phyloP scores from a whole-genome alignment of 331 rosid genomes.

The Dryas integrifolia region DNA sequence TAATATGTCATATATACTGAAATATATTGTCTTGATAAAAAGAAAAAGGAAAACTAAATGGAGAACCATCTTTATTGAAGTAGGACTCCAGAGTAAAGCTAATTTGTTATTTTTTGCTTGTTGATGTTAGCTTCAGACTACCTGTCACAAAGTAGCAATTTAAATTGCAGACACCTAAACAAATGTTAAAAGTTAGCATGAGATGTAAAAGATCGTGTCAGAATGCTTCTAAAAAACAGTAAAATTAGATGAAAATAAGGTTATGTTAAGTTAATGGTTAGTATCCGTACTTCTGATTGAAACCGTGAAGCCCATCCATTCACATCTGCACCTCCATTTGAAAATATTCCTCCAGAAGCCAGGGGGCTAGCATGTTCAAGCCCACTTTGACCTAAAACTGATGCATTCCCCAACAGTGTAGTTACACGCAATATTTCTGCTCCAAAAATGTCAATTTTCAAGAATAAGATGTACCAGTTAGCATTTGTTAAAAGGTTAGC shows the following conservation, averaged over 20 bases:
- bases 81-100: constrained; percentile 37
- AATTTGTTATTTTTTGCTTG: constrained; percentile 43
- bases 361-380: constrained; percentile 99
- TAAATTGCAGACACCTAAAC: constrained; percentile 55
- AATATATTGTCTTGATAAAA: constrained; percentile 17
- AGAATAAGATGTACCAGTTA: constrained; percentile 98
- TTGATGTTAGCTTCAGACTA: constrained; percentile 67
- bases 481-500: constrained; percentile 97
- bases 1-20: constrained; percentile 26
- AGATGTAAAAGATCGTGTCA: constrained; percentile 64
- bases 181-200: constrained; percentile 65
- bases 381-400: constrained; percentile 99
- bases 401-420: constrained; percentile 99
- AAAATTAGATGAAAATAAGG: constrained; percentile 83
- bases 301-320: constrained; percentile 95
- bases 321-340: constrained; percentile 86
- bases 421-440: constrained; percentile 99
- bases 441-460: constrained; percentile 99
- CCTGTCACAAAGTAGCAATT: constrained; percentile 55
- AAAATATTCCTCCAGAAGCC: constrained; percentile 92
- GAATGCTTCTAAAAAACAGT: constrained; percentile 68
- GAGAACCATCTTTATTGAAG: constrained; percentile 31
- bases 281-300: constrained; percentile 99
- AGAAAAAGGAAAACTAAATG: constrained; percentile 22
- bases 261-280: constrained; percentile 99